These are phyloP conservation scores for Nakazawaea wickerhamii DNA, from an alignment of 805 yeast species.

Conservation along the genomic window DNA sequence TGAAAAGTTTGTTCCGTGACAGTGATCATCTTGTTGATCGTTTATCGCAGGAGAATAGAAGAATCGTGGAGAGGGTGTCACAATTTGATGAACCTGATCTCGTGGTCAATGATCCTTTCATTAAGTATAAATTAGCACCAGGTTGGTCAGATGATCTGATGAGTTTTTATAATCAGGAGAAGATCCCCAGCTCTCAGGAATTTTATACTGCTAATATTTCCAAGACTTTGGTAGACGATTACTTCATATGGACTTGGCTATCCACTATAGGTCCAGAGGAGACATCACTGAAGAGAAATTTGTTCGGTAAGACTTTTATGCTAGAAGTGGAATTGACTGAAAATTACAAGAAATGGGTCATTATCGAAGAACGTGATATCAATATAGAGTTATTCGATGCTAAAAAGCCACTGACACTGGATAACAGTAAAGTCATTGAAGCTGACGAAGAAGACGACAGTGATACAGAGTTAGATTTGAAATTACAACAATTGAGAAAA, in stretches of 20 bases:
- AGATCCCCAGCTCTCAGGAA: constrained; percentile 19
- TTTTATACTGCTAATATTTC: constrained; percentile 43
- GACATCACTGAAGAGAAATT: constrained; percentile 52
- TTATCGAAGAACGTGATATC: constrained; percentile 62
- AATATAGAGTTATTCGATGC: not conserved
- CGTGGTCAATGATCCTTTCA: constrained; percentile 33
- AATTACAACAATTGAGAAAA: constrained; percentile 9
- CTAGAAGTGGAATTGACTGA: constrained; percentile 77
- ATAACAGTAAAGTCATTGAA: not conserved
- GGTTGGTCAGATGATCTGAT: constrained; percentile 32
- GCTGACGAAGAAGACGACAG: not conserved
- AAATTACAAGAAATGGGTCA: constrained; percentile 71
- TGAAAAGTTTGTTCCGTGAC: constrained; percentile 66
- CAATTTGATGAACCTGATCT: constrained; percentile 26
- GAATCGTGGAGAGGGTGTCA: constrained; percentile 41
- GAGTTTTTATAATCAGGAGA: constrained; percentile 4
- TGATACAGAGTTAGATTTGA: constrained; percentile 9
- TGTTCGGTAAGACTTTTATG: constrained; percentile 78
- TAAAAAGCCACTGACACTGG: not conserved
- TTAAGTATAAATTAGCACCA: constrained; percentile 24
- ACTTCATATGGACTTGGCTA: constrained; percentile 90
- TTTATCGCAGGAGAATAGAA: constrained; percentile 67
- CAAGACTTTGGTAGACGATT: constrained; percentile 75
- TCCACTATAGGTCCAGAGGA: constrained; percentile 73
- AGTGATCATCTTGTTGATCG: constrained; percentile 51